Evolutionary conservation across 1,284 basidiomycete genomes (phyloP).

Genomic region (Ustilago bromivora): DNA sequence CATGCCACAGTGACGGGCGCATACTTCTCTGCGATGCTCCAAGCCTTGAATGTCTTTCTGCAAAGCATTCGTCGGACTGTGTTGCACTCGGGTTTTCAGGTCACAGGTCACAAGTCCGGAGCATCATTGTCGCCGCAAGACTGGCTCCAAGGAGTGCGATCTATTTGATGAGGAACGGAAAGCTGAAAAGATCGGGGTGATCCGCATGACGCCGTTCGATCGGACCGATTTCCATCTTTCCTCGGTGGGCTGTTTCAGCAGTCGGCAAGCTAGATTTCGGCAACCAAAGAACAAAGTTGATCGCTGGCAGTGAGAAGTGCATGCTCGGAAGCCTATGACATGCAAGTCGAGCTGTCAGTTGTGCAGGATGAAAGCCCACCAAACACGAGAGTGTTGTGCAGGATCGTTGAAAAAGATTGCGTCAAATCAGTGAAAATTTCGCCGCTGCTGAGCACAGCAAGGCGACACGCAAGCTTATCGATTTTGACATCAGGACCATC

Average conservation of each 20-base stretch:
- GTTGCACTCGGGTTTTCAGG: too few relatives aligned
- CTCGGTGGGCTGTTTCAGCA: neutral
- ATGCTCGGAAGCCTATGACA: constrained; percentile 2
- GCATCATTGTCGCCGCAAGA: too few relatives aligned
- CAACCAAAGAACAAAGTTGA: neutral
- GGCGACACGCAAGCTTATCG: neutral
- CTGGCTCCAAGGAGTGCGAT: too few relatives aligned
- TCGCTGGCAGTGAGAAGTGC: neutral
- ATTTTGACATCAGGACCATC: constrained; percentile 1
- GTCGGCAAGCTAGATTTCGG: neutral
- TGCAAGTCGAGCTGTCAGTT: constrained; percentile 33
- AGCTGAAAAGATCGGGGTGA: too few relatives aligned
- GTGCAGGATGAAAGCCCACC: constrained; percentile 15
- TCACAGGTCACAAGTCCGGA: too few relatives aligned
- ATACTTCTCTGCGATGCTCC: too few relatives aligned
- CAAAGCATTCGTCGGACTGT: too few relatives aligned
- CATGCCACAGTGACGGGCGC: too few relatives aligned
- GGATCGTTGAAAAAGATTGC: neutral
- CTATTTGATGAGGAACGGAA: too few relatives aligned
- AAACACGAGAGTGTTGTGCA: constrained; percentile 5
- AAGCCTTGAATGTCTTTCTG: too few relatives aligned
- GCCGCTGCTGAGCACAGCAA: constrained; percentile 3
- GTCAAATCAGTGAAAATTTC: neutral
- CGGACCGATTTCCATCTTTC: neutral
- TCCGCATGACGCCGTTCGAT: neutral